Percentiles rank a stretch among this genome's conserved stretches.
Conservation (phyloP, 257 asterid species). For the Schizonepeta tenuifolia region DNA sequence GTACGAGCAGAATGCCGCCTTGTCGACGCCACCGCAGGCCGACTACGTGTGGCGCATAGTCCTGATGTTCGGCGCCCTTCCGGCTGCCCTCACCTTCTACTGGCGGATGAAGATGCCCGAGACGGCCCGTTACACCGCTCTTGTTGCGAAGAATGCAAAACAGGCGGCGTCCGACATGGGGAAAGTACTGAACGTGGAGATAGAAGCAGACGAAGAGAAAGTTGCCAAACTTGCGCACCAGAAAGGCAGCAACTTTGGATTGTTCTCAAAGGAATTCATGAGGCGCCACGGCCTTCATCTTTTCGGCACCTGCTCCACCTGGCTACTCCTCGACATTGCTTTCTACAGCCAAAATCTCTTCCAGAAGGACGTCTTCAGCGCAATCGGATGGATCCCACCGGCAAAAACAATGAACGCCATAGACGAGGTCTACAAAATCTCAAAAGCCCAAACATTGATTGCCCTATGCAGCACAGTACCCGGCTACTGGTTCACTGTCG, state of each 20-base stretch:
- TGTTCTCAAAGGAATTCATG: conserved; percentile 36
- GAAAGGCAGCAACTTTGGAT: conserved; percentile 37
- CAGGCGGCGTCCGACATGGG: conserved; percentile 72
- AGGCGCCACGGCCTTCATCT: conserved; percentile 49
- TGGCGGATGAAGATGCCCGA: conserved; percentile 91
- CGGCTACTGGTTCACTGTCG: conserved; percentile 57
- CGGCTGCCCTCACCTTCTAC: conserved; percentile 63
- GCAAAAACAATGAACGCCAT: conserved; percentile 47
- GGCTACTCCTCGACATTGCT: conserved; percentile 57
- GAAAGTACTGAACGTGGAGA: conserved; percentile 57
- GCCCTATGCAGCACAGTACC: conserved; percentile 52
- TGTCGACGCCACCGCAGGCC: conserved; percentile 55
- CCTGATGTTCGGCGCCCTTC: conserved; percentile 72
- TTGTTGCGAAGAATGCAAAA: conserved; percentile 65
- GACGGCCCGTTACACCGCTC: conserved; percentile 80
- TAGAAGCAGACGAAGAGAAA: conserved; percentile 57
- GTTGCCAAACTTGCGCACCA: conserved; percentile 19
- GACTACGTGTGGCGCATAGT: conserved; percentile 71
- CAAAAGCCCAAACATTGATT: conserved; percentile 48
- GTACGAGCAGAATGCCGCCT: conserved; percentile 30
- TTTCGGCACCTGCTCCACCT: conserved; percentile 47
- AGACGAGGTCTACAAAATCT: conserved; percentile 42
- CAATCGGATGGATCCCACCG: conserved; percentile 51
- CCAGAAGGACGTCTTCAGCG: conserved; percentile 48
- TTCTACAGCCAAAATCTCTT: conserved; percentile 51